Conservation (phyloP, 2,329 filamentous ascomycete genomes). For the Microsporum ferrugineum region DNA sequence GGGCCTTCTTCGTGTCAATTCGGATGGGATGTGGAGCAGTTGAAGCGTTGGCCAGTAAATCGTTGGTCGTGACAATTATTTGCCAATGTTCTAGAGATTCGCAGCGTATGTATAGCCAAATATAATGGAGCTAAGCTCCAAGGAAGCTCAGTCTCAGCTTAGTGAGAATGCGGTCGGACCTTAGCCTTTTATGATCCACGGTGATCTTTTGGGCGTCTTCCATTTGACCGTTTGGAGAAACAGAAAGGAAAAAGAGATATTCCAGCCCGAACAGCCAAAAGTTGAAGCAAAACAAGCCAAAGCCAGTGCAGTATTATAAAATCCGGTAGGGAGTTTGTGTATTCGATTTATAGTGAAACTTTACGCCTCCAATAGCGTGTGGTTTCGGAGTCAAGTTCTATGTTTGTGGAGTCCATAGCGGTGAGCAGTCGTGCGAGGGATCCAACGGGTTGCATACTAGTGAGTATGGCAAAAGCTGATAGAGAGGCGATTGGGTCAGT, state of each 20-base stretch:
- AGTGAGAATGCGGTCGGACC: too few species aligned
- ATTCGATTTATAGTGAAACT: background rate
- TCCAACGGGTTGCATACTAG: slow-evolving; percentile 10
- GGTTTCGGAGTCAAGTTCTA: slow-evolving; percentile 10
- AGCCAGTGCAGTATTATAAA: background rate
- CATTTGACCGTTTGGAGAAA: background rate
- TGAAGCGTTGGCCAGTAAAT: too few species aligned
- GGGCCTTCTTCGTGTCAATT: too few species aligned
- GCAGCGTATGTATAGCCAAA: too few species aligned
- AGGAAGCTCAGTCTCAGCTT: too few species aligned
- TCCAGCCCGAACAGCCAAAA: background rate
- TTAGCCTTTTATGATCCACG: too few species aligned
- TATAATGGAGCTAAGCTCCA: too few species aligned
- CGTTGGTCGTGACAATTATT: too few species aligned
- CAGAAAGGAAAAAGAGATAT: background rate
- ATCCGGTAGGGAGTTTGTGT: background rate
- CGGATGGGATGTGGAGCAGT: too few species aligned
- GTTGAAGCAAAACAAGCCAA: background rate
- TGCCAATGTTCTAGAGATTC: too few species aligned
- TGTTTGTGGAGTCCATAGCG: slow-evolving; percentile 10
- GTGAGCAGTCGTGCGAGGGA: slow-evolving; percentile 11
- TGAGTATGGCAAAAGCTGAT: slow-evolving; percentile 5
- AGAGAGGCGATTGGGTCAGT: slow-evolving; percentile 1
- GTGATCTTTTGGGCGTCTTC: background rate
- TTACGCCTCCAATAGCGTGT: slow-evolving; percentile 11